Evolutionary conservation across 257 asterid species (phyloP).

Genomic region (Ehretia macrophylla): DNA sequence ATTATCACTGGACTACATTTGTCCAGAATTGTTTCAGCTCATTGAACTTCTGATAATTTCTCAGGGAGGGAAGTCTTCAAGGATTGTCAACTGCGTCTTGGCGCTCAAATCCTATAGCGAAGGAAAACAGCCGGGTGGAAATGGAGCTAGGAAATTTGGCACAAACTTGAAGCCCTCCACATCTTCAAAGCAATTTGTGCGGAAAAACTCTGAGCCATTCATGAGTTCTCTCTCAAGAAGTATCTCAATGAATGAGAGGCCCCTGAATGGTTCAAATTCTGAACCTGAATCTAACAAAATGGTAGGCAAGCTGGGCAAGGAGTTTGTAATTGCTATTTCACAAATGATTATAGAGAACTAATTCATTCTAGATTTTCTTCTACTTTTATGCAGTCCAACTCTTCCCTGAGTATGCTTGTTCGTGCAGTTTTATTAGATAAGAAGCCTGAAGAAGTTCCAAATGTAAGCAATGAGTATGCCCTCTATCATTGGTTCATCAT

Average conservation of each 20-base stretch:
- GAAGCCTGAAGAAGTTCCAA: slow-evolving; percentile 94
- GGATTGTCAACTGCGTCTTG: slow-evolving; percentile 83
- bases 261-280: slow-evolving; percentile 27
- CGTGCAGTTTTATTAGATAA: slow-evolving; percentile 68
- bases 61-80: slow-evolving; percentile 95
- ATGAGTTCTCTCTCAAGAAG: slow-evolving; percentile 56
- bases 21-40: neutral
- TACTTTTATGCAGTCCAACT: slow-evolving; percentile 51
- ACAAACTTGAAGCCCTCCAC: slow-evolving; percentile 64
- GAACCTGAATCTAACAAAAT: slow-evolving; percentile 44
- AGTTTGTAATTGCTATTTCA: slow-evolving; percentile 4
- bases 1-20: too few species aligned
- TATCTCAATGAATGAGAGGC: slow-evolving; percentile 46
- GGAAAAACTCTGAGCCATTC: slow-evolving; percentile 90
- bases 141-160: slow-evolving; percentile 85
- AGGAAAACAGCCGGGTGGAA: slow-evolving; percentile 79
- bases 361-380: neutral
- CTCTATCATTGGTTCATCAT: neutral
- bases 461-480: slow-evolving; percentile 40
- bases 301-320: slow-evolving; percentile 37
- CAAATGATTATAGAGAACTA: slow-evolving; percentile 1
- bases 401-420: slow-evolving; percentile 75
- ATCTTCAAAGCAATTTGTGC: slow-evolving; percentile 69
- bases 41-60: slow-evolving; percentile 2
- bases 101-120: slow-evolving; percentile 83